These are phyloP conservation scores for Aspergillus luchuensis DNA, from an alignment of 2,329 filamentous ascomycete genomes.

Conservation along the genomic window DNA sequence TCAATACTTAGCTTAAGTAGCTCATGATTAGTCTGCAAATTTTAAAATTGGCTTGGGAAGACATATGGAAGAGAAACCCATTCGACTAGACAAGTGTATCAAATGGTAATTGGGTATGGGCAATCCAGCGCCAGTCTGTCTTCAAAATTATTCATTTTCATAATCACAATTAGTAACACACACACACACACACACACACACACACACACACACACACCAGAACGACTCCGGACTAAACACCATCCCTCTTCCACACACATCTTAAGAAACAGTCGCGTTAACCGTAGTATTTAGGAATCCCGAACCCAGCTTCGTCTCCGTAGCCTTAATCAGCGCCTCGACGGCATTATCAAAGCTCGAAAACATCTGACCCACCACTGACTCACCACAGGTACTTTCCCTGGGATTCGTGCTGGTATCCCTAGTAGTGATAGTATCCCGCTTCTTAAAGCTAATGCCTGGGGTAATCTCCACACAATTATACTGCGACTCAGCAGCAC, in stretches of 20 bases:
- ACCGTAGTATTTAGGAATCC: constrained; percentile 16
- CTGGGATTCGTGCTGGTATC: not conserved
- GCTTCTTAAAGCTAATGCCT: constrained; percentile 39
- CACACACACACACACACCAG: too few relatives aligned
- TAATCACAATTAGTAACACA: too few relatives aligned
- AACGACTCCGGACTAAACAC: not conserved
- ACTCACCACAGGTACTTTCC: constrained; percentile 19
- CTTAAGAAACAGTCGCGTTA: constrained; percentile 9
- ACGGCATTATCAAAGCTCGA: constrained; percentile 18
- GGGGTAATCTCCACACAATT: constrained; percentile 51
- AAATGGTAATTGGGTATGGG: too few relatives aligned
- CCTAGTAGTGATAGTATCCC: constrained; percentile 6
- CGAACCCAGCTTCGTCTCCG: constrained; percentile 16
- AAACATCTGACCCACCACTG: constrained; percentile 21
- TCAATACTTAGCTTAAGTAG: too few relatives aligned
- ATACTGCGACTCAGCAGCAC: constrained; percentile 51
- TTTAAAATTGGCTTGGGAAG: too few relatives aligned
- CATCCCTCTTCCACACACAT: not conserved
- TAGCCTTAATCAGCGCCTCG: constrained; percentile 14
- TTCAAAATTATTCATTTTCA: too few relatives aligned
- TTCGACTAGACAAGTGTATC: too few relatives aligned
- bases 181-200: too few relatives aligned
- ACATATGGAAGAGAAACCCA: too few relatives aligned
- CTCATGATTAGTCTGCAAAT: too few relatives aligned
- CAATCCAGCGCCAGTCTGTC: too few relatives aligned